Evolutionary conservation across 371 early-diverging fungal genomes (phyloP), one percentile per base, ranked within the genome.

Genomic region (Apophysomyces sp.): DNA sequence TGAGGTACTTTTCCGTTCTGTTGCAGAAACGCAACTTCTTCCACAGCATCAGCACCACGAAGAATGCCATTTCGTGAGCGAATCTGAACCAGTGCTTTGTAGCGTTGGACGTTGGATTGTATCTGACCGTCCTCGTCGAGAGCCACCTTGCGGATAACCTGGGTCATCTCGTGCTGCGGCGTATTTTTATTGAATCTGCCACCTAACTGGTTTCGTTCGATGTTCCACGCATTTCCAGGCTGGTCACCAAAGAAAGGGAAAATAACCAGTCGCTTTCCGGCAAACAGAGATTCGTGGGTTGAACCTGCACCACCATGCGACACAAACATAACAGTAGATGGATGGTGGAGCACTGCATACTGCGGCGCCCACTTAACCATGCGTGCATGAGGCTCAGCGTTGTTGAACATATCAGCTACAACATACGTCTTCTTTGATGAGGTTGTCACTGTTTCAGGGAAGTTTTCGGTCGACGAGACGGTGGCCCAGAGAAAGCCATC

Each of bases 221-320:
- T 21, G 21, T n/a, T 44, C 21, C n/a, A 21, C 3, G 69, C 64
- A 44, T 72, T 74, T 5, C 52, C 37, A n/a, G 67, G 65, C 31
- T 78, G 78, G 41, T 81, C 81, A 7, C 75, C 73, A 31, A 71
- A 69, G 52, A 74, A 76, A 9, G 78, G 78, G 26, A 67, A 58
- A 6, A 70, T 55, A 4, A 74, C 40, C 16, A 76, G 55, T 2
- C 67, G 73, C 12, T 61, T 66, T 0, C 74, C 72, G 41, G 67
- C 61, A 36, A 64, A 74, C 8, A 74, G 51, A 0, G 68, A 58
- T 61, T 81, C 81, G 36, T 68, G 64, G 3, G 72, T 21, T 0
- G 75, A 74, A 28, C 68, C 71, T 2, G 72, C 61, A 34, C 78
- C 81, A 49, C 81, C 74, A 59, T 81, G 81, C 0, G 73, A 68